Conservation (phyloP, 768 basidiomycete genomes). For the Hortiboletus campestris region DNA sequence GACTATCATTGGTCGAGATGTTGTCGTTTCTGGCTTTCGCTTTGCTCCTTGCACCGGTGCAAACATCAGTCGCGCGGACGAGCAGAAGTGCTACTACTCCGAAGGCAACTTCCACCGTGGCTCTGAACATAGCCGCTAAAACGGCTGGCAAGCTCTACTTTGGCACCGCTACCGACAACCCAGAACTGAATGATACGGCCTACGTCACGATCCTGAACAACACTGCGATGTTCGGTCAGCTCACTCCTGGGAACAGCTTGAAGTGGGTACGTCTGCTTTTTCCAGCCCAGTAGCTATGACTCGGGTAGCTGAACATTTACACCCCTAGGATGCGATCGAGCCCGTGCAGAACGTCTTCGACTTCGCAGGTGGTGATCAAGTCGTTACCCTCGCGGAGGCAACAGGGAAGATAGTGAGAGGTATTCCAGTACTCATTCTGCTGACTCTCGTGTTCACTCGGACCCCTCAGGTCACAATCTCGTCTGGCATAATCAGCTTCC, state of each 20-base stretch:
- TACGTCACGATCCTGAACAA: constrained; percentile 10
- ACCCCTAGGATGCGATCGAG: constrained; percentile 18
- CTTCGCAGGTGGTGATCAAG: constrained; percentile 21
- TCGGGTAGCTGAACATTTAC: not conserved
- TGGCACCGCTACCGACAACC: constrained; percentile 48
- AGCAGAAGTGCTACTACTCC: not conserved
- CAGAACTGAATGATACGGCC: constrained; percentile 38
- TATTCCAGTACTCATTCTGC: not conserved
- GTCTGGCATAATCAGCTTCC: constrained; percentile 20
- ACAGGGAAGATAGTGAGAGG: constrained; percentile 23
- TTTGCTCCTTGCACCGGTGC: constrained; percentile 5
- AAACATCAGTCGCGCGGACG: not conserved
- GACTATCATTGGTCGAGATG: not conserved
- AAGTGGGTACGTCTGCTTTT: constrained; percentile 18
- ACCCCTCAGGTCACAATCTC: constrained; percentile 17
- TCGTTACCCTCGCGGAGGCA: constrained; percentile 17
- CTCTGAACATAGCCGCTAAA: constrained; percentile 37
- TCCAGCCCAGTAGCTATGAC: not conserved
- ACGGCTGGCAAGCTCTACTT: constrained; percentile 46
- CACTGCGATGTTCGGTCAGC: constrained; percentile 16
- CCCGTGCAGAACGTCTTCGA: constrained; percentile 25
- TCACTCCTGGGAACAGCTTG: constrained; percentile 21
- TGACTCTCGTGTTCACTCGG: not conserved
- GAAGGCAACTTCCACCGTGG: not conserved
- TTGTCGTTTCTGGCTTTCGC: constrained; percentile 2